A percentile compares a stretch with the other conserved stretches of the same genome.
phyloP scores from a whole-genome alignment of 768 basidiomycete species.

The Mycena floridula region DNA sequence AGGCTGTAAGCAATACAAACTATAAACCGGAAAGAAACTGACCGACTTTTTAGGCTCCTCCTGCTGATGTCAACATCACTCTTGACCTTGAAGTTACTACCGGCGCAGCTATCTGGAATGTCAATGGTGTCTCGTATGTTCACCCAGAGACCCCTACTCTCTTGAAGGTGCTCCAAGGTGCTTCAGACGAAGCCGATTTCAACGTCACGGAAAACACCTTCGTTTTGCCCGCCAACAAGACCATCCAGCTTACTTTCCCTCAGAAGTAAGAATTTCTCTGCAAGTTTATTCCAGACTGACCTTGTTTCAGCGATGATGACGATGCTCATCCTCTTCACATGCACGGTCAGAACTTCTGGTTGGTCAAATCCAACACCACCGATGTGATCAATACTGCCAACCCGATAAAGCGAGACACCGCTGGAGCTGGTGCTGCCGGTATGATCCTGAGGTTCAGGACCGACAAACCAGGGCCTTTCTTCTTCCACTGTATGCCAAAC shows the following conservation, averaged over 20 bases:
- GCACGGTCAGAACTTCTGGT: slow-evolving; percentile 29
- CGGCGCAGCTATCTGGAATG: slow-evolving; percentile 21
- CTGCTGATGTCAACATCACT: slow-evolving; percentile 20
- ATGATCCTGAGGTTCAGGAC: slow-evolving; percentile 45
- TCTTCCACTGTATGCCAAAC: slow-evolving; percentile 26
- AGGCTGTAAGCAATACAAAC: not conserved
- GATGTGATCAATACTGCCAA: slow-evolving; percentile 33
- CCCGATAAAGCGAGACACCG: slow-evolving; percentile 33
- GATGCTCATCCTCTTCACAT: slow-evolving; percentile 25
- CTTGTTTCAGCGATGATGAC: slow-evolving; percentile 15
- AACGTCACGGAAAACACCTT: slow-evolving; percentile 31
- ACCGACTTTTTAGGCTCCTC: slow-evolving; percentile 9
- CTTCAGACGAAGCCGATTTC: slow-evolving; percentile 19
- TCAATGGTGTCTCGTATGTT: slow-evolving; percentile 26
- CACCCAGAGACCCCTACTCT: slow-evolving; percentile 18
- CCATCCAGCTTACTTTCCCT: slow-evolving; percentile 32
- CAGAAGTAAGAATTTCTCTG: slow-evolving; percentile 9
- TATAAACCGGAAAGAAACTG: not conserved
- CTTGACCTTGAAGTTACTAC: slow-evolving; percentile 17
- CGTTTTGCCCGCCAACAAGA: slow-evolving; percentile 27
- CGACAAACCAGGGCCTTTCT: slow-evolving; percentile 38
- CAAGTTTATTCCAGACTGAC: not conserved
- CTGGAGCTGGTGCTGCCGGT: slow-evolving; percentile 12
- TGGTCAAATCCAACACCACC: slow-evolving; percentile 30
- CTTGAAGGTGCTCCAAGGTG: slow-evolving; percentile 28